Conservation (phyloP, 805 yeast species). For the Kodamaea neixiangensis region DNA sequence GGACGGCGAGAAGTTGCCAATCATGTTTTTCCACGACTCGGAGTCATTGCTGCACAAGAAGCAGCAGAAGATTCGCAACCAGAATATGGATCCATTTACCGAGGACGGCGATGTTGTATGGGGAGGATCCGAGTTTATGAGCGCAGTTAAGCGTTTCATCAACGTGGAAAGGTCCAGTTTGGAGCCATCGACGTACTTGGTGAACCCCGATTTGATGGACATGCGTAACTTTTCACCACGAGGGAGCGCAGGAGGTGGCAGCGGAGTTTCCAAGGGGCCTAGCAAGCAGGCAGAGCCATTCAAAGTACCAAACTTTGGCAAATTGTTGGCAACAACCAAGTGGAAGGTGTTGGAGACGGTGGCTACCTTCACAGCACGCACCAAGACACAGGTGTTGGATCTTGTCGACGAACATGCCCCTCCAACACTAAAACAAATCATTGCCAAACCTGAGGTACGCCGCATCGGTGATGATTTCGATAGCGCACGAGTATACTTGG, state of each 20-base stretch:
- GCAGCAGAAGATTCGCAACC: constrained; percentile 59
- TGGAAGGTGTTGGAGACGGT: constrained; percentile 87
- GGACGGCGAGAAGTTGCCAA: constrained; percentile 70
- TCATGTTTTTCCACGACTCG: constrained; percentile 89
- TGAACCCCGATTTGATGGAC: constrained; percentile 77
- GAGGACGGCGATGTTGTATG: constrained; percentile 61
- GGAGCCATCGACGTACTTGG: constrained; percentile 70
- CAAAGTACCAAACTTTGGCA: constrained; percentile 41
- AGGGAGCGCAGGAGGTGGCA: constrained; percentile 8
- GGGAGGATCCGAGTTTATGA: constrained; percentile 87
- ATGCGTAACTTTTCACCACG: constrained; percentile 54
- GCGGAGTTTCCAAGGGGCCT: constrained; percentile 8
- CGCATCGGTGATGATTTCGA: constrained; percentile 88
- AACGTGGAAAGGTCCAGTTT: constrained; percentile 67
- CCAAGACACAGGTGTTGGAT: constrained; percentile 56
- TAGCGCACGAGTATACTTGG: constrained; percentile 86
- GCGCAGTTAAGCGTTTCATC: constrained; percentile 53
- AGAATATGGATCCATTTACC: constrained; percentile 74
- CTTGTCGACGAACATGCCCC: constrained; percentile 69
- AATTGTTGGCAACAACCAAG: constrained; percentile 64
- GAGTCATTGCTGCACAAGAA: constrained; percentile 73
- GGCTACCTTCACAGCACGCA: constrained; percentile 65
- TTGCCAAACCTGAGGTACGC: constrained; percentile 77
- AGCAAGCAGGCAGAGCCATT: constrained; percentile 20
- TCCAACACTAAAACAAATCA: constrained; percentile 53